Conservation (phyloP, 2,329 filamentous ascomycete genomes). For the Phaeosphaeriaceae sp. region DNA sequence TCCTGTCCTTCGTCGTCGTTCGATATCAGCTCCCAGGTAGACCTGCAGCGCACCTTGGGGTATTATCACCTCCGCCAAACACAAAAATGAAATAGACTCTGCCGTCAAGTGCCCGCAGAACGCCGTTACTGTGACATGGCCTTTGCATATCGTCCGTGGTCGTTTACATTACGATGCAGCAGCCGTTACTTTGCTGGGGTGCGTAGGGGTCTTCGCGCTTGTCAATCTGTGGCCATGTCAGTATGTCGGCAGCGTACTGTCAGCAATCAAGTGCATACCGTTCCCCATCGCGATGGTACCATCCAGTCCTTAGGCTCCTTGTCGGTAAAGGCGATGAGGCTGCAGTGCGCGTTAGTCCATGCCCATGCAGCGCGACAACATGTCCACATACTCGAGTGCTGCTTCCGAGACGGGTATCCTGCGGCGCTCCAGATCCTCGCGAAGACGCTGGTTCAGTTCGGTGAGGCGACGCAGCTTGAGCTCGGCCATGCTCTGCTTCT, state of each 20-base stretch:
- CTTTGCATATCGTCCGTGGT: conserved; percentile 34
- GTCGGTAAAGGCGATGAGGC: conserved; percentile 97
- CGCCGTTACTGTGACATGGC: conserved; percentile 47
- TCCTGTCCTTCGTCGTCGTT: conserved; percentile 23
- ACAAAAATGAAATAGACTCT: conserved; percentile 43
- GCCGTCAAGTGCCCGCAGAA: conserved; percentile 47
- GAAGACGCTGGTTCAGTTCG: conserved; percentile 93
- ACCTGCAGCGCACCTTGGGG: conserved; percentile 37
- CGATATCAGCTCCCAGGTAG: conserved; percentile 37
- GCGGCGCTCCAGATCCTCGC: conserved; percentile 94
- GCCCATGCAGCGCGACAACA: not conserved
- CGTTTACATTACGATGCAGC: conserved; percentile 90
- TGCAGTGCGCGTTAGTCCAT: conserved; percentile 52
- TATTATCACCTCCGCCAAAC: conserved; percentile 46
- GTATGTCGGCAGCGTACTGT: conserved; percentile 8
- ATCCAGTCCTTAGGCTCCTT: conserved; percentile 95
- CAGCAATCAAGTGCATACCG: conserved; percentile 52
- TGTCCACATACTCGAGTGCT: conserved; percentile 60
- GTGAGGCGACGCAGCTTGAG: conserved; percentile 95
- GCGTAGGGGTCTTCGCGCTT: conserved; percentile 98
- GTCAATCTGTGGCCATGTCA: conserved; percentile 68
- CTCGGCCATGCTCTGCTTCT: conserved; percentile 99
- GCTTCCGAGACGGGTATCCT: conserved; percentile 96
- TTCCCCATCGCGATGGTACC: conserved; percentile 96
- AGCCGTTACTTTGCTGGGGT: conserved; percentile 89